Evolutionary conservation across 2,329 filamentous ascomycete genomes (phyloP), one percentile per base, ranked within the genome.

Genomic region (Cladophialophora immunda): DNA sequence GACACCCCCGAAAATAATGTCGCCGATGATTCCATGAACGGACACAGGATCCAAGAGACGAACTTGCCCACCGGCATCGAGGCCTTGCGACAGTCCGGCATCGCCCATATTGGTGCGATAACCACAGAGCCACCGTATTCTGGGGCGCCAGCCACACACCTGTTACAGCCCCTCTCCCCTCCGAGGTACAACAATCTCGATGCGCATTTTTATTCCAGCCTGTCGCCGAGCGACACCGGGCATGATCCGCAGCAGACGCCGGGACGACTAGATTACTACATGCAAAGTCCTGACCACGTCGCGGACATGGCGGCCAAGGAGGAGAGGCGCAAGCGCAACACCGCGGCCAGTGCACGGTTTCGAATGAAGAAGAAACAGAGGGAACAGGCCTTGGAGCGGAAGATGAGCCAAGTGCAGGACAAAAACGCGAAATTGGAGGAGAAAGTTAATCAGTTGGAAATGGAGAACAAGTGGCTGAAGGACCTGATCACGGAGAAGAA

Each of bases 331-430:
- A 89, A 92, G 67, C 89, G 93, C 71, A 97, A 97, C 81, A 96
- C 93, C 2, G 93, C 93, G 36, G 93, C 93, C 64, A 93, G 90
- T 71, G 93, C 93, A 19, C 90, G 93, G 57, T 97, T 97, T 85
- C 90, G 93, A 66, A 88, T 95, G 77, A 97, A 97, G 88, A 97
- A 97, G 89, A 97, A 97, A 87, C 92, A 95, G 81, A 90, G 93
- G 58, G 93, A 97, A 82, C 91, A 94, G 79, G 90, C 92, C 11
- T 87, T 99, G 59, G 92, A 94, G 79, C 89, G 88, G 75, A 90
- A 88, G 3, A 90, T 92, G 74, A 93, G 93, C 79, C 93, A 95
- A 72, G 91, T 94, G 81, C 87, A 87, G 30, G 91, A 94, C 54
- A 93, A 93, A 81, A 91, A 94, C 60, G 83, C 87, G 19, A 82